Conservation (phyloP, 73 alveolate species). For the Uronychia binucleata region DNA sequence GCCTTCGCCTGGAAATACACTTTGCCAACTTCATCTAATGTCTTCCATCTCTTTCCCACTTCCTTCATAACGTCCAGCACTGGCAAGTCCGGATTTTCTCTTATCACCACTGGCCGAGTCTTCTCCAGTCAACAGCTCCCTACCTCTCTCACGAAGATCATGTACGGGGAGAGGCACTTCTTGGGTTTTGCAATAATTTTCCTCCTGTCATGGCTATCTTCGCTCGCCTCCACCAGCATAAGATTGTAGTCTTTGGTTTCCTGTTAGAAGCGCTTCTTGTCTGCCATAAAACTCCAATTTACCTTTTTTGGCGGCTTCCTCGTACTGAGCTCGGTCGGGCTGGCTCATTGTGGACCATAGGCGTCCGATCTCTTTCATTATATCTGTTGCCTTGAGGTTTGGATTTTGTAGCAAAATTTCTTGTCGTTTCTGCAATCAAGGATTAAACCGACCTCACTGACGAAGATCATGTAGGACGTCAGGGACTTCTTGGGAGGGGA, state of each 20-base stretch:
- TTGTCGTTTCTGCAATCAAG: conserved; percentile 24
- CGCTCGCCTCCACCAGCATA: neutral
- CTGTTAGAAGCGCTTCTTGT: conserved; percentile 20
- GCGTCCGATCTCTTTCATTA: conserved; percentile 58
- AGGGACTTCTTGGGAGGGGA: conserved; percentile 19
- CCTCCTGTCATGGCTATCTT: neutral
- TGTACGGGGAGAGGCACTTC: conserved; percentile 19
- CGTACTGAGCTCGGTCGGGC: conserved; percentile 32
- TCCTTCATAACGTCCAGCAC: conserved; percentile 40
- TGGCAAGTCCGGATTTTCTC: conserved; percentile 32
- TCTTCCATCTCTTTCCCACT: conserved; percentile 38
- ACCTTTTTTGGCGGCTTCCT: conserved; percentile 58
- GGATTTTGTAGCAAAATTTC: conserved; percentile 40
- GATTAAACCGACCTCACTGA: conserved; percentile 2
- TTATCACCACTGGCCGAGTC: conserved; percentile 35
- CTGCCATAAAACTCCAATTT: neutral
- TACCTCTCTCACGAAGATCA: conserved; percentile 18
- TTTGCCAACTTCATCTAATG: neutral
- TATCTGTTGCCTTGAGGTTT: conserved; percentile 42
- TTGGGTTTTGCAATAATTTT: neutral
- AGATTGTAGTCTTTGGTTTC: conserved; percentile 6
- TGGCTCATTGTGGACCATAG: conserved; percentile 43
- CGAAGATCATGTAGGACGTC: conserved; percentile 10
- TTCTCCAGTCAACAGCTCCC: neutral
- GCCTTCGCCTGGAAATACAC: neutral